Evolutionary conservation across 2,329 filamentous ascomycete genomes (phyloP).

Genomic region (Cytospora mali): DNA sequence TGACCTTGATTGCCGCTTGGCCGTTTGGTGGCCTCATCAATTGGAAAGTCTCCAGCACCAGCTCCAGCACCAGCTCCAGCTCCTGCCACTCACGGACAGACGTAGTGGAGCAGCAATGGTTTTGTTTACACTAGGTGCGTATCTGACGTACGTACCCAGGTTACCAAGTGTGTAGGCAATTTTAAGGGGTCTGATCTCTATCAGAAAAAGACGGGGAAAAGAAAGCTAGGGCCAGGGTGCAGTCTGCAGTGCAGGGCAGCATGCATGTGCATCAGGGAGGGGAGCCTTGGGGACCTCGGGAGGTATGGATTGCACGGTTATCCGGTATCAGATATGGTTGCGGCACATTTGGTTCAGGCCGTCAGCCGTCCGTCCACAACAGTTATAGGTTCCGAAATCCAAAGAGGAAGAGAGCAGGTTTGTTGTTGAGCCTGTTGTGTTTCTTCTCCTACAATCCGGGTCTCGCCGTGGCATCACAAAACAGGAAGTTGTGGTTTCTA

Average conservation of each 20-base stretch:
- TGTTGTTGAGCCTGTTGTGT: background rate
- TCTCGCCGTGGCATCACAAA: constrained; percentile 15
- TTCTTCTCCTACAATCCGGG: constrained; percentile 7
- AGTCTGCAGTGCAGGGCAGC: background rate
- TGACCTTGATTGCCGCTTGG: background rate
- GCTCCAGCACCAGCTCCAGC: background rate
- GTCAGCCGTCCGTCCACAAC: too few species aligned
- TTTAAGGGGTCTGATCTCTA: constrained; percentile 19
- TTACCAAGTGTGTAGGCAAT: constrained; percentile 1
- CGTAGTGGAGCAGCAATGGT: constrained; percentile 20
- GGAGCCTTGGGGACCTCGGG: too few species aligned
- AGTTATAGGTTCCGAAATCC: too few species aligned
- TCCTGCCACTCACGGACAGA: background rate
- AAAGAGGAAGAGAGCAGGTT: too few species aligned
- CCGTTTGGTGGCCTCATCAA: background rate
- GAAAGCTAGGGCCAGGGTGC: constrained; percentile 8
- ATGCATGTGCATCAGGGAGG: constrained; percentile 4
- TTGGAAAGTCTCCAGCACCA: background rate
- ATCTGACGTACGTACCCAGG: background rate
- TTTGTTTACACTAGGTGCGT: background rate
- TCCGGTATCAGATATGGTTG: constrained; percentile 16
- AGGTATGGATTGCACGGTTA: too few species aligned
- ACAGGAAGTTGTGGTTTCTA: background rate
- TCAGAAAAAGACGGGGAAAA: constrained; percentile 15
- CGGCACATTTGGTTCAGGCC: constrained; percentile 15